phyloP scores from a whole-genome alignment of 1,139 yeast genomes.

The Yamadazyma atlantica region DNA sequence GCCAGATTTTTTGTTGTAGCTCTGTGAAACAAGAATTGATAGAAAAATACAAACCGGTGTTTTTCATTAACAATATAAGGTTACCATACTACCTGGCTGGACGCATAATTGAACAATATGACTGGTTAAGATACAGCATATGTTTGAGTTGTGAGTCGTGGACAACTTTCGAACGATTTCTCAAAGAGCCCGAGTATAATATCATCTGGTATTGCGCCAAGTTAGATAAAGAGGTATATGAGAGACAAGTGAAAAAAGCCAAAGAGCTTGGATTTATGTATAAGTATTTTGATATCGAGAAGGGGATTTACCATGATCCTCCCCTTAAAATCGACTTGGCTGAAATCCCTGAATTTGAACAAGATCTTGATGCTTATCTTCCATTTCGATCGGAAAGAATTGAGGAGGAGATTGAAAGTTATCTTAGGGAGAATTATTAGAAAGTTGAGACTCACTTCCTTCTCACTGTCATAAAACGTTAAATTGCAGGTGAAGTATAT shows the following conservation, averaged over 20 bases:
- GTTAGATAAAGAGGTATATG: neutral
- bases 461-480: too few species aligned
- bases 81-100: neutral
- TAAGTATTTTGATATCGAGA: neutral
- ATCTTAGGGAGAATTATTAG: too few species aligned
- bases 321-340: neutral
- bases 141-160: neutral
- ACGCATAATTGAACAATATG: neutral
- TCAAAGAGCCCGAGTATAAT: neutral
- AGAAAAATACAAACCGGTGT: constrained; percentile 1
- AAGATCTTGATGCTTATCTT: neutral
- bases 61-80: neutral
- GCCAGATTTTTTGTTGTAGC: neutral
- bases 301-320: neutral
- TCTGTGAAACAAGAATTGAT: constrained; percentile 1
- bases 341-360: neutral
- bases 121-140: constrained; percentile 2
- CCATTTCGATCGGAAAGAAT: neutral
- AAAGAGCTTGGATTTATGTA: constrained; percentile 1
- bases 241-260: neutral
- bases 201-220: neutral
- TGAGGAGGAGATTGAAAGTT: constrained; percentile 1
- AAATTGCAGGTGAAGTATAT: too few species aligned
- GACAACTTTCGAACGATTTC: neutral
- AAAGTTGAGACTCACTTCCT: too few species aligned